phyloP scores from a whole-genome alignment of 441 rosid genomes.

The Corymbia calophylla region DNA sequence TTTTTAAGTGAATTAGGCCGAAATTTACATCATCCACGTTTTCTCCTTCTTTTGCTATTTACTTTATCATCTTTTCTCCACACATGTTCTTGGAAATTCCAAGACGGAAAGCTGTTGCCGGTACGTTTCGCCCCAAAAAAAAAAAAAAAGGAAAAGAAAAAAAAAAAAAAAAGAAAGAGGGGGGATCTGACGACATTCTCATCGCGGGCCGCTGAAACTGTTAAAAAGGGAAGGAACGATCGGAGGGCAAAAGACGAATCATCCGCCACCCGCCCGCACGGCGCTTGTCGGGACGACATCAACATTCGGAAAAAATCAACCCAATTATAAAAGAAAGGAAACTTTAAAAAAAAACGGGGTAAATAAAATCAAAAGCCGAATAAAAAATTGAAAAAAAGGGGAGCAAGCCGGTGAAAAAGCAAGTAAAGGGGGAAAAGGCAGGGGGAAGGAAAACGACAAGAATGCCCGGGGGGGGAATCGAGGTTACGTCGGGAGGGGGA shows the following conservation, averaged over 20 bases:
- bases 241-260: background rate
- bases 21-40: background rate
- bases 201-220: background rate
- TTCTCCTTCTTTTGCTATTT: background rate
- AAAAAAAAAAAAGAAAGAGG: accelerated
- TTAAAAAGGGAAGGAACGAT: background rate
- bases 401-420: background rate
- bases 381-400: background rate
- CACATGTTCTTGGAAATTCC: background rate
- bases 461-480: no score
- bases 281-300: background rate
- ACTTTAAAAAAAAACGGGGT: background rate
- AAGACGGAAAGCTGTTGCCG: background rate
- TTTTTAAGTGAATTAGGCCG: background rate
- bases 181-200: background rate
- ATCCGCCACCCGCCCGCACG: background rate
- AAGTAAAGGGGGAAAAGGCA: background rate
- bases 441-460: background rate
- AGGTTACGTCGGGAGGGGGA: background rate
- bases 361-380: background rate
- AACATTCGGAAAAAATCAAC: background rate
- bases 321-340: background rate
- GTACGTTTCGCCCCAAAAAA: background rate
- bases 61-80: background rate
- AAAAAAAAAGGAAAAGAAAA: background rate